Evolutionary conservation across 1,139 yeast species (phyloP).

Genomic region (Geotrichum siamense): DNA sequence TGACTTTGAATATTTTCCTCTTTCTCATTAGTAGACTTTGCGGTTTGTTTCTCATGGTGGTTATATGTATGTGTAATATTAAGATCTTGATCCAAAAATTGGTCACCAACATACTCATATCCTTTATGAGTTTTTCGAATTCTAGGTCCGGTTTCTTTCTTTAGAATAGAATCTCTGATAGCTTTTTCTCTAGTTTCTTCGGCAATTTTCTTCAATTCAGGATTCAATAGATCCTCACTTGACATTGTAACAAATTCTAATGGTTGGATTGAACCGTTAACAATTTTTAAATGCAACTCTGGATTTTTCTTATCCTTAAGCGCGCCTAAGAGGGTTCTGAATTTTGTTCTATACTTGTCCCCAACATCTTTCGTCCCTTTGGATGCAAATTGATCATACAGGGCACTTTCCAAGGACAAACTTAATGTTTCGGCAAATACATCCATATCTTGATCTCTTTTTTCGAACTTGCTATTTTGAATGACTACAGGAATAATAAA

Average conservation of each 20-base stretch:
- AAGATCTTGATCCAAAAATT: slow-evolving; percentile 34
- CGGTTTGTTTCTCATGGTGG: slow-evolving; percentile 14
- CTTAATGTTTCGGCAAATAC: slow-evolving; percentile 38
- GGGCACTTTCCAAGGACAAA: slow-evolving; percentile 37
- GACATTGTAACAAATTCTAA: slow-evolving; percentile 50
- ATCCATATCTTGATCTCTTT: slow-evolving; percentile 37
- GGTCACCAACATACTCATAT: slow-evolving; percentile 65
- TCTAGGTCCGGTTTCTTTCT: slow-evolving; percentile 45
- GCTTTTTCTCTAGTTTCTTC: slow-evolving; percentile 65
- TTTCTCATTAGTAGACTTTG: slow-evolving; percentile 17
- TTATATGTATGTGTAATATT: slow-evolving; percentile 8
- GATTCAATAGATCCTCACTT: slow-evolving; percentile 61
- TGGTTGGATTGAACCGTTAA: slow-evolving; percentile 44
- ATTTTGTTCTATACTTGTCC: slow-evolving; percentile 46
- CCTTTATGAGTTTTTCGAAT: slow-evolving; percentile 80
- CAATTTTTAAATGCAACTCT: slow-evolving; percentile 42
- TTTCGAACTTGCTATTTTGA: slow-evolving; percentile 26
- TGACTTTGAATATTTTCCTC: not conserved
- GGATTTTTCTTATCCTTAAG: slow-evolving; percentile 48
- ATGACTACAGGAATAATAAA: slow-evolving; percentile 42
- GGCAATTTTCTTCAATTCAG: slow-evolving; percentile 63
- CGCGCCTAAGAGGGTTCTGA: slow-evolving; percentile 48
- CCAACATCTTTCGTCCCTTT: slow-evolving; percentile 35
- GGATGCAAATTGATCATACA: slow-evolving; percentile 36
- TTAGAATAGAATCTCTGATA: slow-evolving; percentile 55